Base-by-base conservation (phyloP, 176 grass and related monocot species). In the Hsuehochloa calcarea region DNA sequence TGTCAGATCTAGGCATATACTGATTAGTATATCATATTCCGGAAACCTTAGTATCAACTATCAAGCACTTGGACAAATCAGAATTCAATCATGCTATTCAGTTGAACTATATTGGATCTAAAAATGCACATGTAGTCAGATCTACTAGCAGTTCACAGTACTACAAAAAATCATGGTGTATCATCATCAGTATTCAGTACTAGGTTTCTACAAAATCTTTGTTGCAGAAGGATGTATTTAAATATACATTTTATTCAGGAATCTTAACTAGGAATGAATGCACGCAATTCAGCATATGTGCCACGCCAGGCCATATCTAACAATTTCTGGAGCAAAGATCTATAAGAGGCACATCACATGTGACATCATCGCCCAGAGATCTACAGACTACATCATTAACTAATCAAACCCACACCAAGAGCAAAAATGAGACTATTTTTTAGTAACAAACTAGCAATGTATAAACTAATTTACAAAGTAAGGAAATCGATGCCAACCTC, bases 401-500 rank as follows among this genome's bases (percentile, higher is more conserved):
- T 66, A 5, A 9, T 12, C 38, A 17, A 14, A 78, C 31, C 1
- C 14, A 85, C 38, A 70, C 20, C 15, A 26, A 19, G 27, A 22
- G 7, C 39, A 49, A 74, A 65, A 70, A 11, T 13, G 23, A n/a
- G 3, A 25, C 14, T 49, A 44, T 17, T 26, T 16, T 27, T 27
- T 14, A 13, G 5, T 51, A 47, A 5, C n/a, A 58, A 16, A 5
- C 9, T 49, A 26, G 6, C 8, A 65, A 11, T 41, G 35, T 63
- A 61, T 17, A 63, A 39, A 6, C 63, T 54, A 54, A 46, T 41
- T 8, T 50, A 58, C 19, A 29, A 25, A 29, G n/a, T 0, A 81
- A 35, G 1, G 9, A 65, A 80, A 41, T 34, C 0, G 38, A 66
- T 26, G 55, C 58, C 22, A 77, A 99, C 96, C 96, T 99, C 79